Evolutionary conservation across 2,329 filamentous ascomycete genomes (phyloP).

Genomic region (Phaeosphaeriaceae sp.): DNA sequence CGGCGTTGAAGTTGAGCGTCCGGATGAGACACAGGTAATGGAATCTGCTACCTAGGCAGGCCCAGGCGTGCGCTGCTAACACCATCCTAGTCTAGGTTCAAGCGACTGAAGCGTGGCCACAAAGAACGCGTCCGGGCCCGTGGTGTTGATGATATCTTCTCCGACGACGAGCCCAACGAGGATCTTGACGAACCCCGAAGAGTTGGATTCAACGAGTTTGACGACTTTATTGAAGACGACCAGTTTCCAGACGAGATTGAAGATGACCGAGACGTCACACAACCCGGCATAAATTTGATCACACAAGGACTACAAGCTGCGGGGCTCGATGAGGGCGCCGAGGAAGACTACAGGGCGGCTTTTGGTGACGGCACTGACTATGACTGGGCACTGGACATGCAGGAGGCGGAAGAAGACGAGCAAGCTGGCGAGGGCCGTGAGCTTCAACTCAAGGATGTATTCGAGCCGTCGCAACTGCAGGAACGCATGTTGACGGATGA

Average conservation of each 20-base stretch:
- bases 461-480: constrained; percentile 91
- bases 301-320: constrained; percentile 77
- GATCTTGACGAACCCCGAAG: constrained; percentile 53
- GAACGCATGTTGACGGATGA: constrained; percentile 96
- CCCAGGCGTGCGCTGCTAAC: constrained; percentile 17
- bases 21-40: constrained; percentile 71
- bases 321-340: constrained; percentile 86
- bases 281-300: constrained; percentile 73
- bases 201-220: constrained; percentile 44
- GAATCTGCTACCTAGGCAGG: neutral
- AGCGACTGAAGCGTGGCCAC: constrained; percentile 92
- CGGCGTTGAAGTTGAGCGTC: constrained; percentile 76
- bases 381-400: constrained; percentile 88
- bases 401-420: constrained; percentile 82
- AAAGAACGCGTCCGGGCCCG: constrained; percentile 70
- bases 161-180: constrained; percentile 83
- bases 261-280: constrained; percentile 81
- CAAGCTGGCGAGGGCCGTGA: constrained; percentile 79
- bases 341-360: constrained; percentile 95
- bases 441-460: constrained; percentile 95
- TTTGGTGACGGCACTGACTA: constrained; percentile 97
- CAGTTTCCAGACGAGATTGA: constrained; percentile 83
- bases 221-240: constrained; percentile 95
- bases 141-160: constrained; percentile 91
- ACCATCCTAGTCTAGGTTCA: constrained; percentile 78